Conservation (phyloP, 108 stramenopile species). For the Cylindrotheca fusiformis region DNA sequence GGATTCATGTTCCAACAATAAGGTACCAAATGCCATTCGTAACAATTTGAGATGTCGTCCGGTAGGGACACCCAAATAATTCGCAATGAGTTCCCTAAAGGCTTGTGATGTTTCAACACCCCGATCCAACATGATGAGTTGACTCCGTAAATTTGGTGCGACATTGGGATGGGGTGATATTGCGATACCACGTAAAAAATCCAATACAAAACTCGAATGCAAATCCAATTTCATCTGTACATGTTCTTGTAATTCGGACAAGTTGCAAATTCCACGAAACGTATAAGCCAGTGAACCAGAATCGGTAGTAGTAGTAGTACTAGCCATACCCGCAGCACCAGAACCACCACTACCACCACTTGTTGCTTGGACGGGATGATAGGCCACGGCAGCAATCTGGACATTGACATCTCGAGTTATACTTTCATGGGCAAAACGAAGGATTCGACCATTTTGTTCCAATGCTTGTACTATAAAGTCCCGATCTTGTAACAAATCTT, state of each 20-base stretch:
- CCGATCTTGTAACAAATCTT: constrained; percentile 8
- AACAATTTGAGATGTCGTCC: constrained; percentile 18
- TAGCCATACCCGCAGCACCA: no score
- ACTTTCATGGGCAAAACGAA: constrained; percentile 4
- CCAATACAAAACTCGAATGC: constrained; percentile 23
- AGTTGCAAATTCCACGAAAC: constrained; percentile 4
- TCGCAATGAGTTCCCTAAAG: constrained; percentile 32
- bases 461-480: constrained; percentile 31
- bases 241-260: constrained; percentile 7
- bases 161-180: constrained; percentile 1
- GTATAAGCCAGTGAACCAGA: not conserved
- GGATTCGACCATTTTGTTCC: constrained; percentile 20
- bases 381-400: constrained; percentile 16
- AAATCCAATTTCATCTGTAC: constrained; percentile 14
- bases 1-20: no score
- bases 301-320: no score
- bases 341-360: no score
- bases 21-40: constrained; percentile 21
- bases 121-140: constrained; percentile 30
- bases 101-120: constrained; percentile 39
- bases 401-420: constrained; percentile 20
- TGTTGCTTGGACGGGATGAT: constrained; percentile 7
- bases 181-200: constrained; percentile 35
- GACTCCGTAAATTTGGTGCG: constrained; percentile 3
- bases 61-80: constrained; percentile 33